Conservation (phyloP, 495 filamentous ascomycete genomes). For the Amphirosellinia nigrospora region DNA sequence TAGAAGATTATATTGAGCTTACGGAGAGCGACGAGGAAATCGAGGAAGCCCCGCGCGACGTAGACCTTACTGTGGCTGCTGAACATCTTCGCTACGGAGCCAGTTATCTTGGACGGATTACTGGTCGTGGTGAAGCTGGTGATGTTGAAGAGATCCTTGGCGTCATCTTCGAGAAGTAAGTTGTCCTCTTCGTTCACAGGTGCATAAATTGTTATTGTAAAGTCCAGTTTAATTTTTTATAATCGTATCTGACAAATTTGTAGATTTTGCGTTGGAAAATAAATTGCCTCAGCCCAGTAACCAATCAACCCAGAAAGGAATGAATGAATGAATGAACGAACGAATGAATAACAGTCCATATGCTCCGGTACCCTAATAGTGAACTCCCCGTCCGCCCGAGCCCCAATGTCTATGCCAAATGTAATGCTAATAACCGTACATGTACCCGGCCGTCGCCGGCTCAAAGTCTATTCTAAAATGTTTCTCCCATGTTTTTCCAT, state of each 20-base stretch:
- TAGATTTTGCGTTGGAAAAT: slow-evolving; percentile 52
- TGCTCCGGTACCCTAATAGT: slow-evolving; percentile 14
- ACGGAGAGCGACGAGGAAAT: slow-evolving; percentile 35
- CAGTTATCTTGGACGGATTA: slow-evolving; percentile 80
- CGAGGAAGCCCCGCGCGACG: slow-evolving; percentile 52
- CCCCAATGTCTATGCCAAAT: slow-evolving; percentile 16
- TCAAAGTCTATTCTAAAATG: slow-evolving; percentile 30
- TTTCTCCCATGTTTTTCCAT: slow-evolving; percentile 26
- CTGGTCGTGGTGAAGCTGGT: slow-evolving; percentile 81
- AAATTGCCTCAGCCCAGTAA: slow-evolving; percentile 27
- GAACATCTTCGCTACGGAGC: slow-evolving; percentile 87
- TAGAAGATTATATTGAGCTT: slow-evolving; percentile 70
- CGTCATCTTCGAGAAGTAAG: slow-evolving; percentile 95
- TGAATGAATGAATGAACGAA: slow-evolving; percentile 26
- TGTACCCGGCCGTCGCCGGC: slow-evolving; percentile 16
- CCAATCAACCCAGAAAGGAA: slow-evolving; percentile 17
- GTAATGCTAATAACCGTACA: slow-evolving; percentile 21
- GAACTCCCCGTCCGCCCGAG: neutral
- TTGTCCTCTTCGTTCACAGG: slow-evolving; percentile 12
- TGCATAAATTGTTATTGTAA: no score
- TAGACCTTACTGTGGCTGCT: slow-evolving; percentile 88
- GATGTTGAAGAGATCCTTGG: slow-evolving; percentile 98
- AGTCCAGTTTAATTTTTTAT: no score
- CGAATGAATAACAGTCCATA: no score
- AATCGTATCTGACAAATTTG: slow-evolving; percentile 28